Base-by-base conservation (phyloP, 257 asterid species). In the Anisodus tanguticus region DNA sequence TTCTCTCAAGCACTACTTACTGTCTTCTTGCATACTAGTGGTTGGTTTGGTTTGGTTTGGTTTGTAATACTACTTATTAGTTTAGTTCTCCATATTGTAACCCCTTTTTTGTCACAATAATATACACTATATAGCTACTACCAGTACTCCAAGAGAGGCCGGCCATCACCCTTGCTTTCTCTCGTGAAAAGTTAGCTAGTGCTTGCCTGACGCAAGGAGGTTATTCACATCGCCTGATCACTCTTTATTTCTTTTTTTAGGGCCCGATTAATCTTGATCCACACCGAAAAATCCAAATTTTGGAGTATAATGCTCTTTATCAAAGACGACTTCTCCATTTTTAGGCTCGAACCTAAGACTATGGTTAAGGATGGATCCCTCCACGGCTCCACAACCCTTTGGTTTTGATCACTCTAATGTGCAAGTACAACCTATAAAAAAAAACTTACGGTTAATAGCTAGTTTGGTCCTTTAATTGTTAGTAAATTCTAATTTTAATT, bases 1-100 rank as follows among this genome's bases (percentile, higher is more conserved):
- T 94, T 90, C 93, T 66, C 72, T 90, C 88, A 95, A 95, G 99
- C 97, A 94, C 95, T 84, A 86, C 76, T 76, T 83, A 74, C 47
- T 76, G 47, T 26, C 81, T 76, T 76, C 81, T 76, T 49, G 3
- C 63, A 76, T 76, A 76, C 81, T 49, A 74, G 62, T 76, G 3
- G 81, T 49, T 76, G 45, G 62, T 49, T 39, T 39, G 43, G 43
- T 16, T 49, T 22, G 26, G 55, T 0, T 19, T 55, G 77, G 43
- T 67, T 39, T 67, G 12, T 64, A 11, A 5, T 6, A 70, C 19
- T 41, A 39, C 7, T 69, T 41, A 43, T 70, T 8, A 9, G 9
- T n/a, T 58, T 59, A 59, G 31, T 59, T 59, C 10, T 59, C 31
- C 66, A 17, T 59, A 54, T 10, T 13, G 62, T 15, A 55, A 55